A percentile compares a stretch with the other conserved stretches of the same genome.
These are phyloP conservation scores for Sporothrix sp. DNA, from an alignment of 2,329 filamentous ascomycete species.

Conservation along the genomic window DNA sequence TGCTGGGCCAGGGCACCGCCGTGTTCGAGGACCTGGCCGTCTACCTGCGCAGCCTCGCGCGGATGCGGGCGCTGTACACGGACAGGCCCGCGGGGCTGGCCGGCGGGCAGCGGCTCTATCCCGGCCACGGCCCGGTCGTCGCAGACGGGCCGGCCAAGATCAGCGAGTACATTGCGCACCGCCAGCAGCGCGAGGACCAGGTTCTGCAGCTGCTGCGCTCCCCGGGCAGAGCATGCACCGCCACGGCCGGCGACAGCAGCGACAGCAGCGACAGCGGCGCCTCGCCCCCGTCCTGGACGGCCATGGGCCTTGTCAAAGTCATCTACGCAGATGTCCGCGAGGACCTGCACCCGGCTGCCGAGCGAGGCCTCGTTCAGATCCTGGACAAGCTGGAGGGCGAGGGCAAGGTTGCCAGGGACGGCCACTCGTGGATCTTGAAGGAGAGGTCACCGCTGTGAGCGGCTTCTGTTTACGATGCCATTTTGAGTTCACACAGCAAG, in stretches of 20 bases:
- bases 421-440: slow-evolving; percentile 35
- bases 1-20: slow-evolving; percentile 62
- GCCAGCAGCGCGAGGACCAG: slow-evolving; percentile 69
- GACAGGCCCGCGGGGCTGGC: slow-evolving; percentile 53
- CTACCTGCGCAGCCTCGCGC: slow-evolving; percentile 51
- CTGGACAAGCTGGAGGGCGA: slow-evolving; percentile 69
- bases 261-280: neutral
- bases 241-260: neutral
- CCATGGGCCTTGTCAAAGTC: slow-evolving; percentile 75
- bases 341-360: slow-evolving; percentile 64
- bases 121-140: slow-evolving; percentile 76
- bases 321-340: slow-evolving; percentile 77
- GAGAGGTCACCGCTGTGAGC: slow-evolving; percentile 33
- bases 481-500: too few relatives aligned
- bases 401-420: slow-evolving; percentile 45
- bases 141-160: slow-evolving; percentile 63
- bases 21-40: slow-evolving; percentile 58
- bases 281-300: slow-evolving; percentile 44
- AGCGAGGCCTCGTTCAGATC: slow-evolving; percentile 67
- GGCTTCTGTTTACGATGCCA: neutral
- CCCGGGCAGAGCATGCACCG: slow-evolving; percentile 2
- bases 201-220: slow-evolving; percentile 55
- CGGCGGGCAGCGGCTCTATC: slow-evolving; percentile 61
- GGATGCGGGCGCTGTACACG: slow-evolving; percentile 50
- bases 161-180: slow-evolving; percentile 72